These are phyloP conservation scores for Candida neerlandica DNA, from an alignment of 1,139 yeast species.

Conservation along the genomic window DNA sequence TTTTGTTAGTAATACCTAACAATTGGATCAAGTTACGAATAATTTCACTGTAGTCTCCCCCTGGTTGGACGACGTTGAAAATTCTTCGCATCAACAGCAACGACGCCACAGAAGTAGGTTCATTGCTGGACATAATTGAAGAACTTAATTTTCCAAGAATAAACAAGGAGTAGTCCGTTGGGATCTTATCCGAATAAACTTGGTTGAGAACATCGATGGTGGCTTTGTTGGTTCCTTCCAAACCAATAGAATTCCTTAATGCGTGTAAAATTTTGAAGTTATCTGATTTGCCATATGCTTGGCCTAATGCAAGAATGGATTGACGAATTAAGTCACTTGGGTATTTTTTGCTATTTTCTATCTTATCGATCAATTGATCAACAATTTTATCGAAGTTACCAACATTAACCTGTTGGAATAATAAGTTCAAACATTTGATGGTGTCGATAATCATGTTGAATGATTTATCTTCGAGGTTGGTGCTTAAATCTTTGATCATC, in stretches of 20 bases:
- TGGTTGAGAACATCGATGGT: constrained; percentile 35
- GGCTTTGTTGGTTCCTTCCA: constrained; percentile 37
- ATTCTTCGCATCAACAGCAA: constrained; percentile 26
- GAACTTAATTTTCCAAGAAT: constrained; percentile 21
- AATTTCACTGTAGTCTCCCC: constrained; percentile 6
- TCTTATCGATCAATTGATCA: constrained; percentile 28
- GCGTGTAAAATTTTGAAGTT: constrained; percentile 18
- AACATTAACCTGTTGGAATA: constrained; percentile 30
- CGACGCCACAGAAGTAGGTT: constrained; percentile 26
- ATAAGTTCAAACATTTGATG: constrained; percentile 33
- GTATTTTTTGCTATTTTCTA: constrained; percentile 40
- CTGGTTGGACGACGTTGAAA: constrained; percentile 9
- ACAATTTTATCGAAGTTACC: constrained; percentile 19
- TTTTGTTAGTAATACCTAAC: constrained; percentile 14
- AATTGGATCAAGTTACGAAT: constrained; percentile 15
- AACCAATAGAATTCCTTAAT: constrained; percentile 29
- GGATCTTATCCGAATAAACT: constrained; percentile 22
- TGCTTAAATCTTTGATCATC: constrained; percentile 46
- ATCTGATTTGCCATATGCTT: constrained; percentile 17
- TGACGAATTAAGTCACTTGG: constrained; percentile 56
- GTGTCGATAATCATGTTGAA: constrained; percentile 55
- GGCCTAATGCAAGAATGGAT: constrained; percentile 43
- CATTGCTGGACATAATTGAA: constrained; percentile 29
- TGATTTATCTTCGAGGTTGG: constrained; percentile 37
- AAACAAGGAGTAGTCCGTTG: constrained; percentile 20